Evolutionary conservation across 805 yeast species (phyloP), one percentile per base, ranked within the genome.

Genomic region (Candida mattraensis): DNA sequence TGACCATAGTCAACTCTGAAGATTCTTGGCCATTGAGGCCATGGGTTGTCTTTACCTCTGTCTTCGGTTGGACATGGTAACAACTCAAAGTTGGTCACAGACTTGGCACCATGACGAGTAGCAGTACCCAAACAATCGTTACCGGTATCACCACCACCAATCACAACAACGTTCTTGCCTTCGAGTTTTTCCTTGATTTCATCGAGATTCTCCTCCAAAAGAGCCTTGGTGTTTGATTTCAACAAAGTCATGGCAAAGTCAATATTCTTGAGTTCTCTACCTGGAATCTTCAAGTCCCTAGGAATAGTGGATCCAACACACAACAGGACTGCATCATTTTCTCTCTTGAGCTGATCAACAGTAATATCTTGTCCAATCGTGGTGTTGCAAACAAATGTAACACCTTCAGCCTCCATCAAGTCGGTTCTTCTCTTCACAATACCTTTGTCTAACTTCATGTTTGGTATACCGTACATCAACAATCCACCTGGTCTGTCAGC

Each of bases 111-210:
- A 61, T 93, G 98, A 69, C 98, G 83, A 24, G 93, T 89, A 15
- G 96, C 78, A 28, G 99, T 91, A 66, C 98, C 98, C 56, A 91
- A 75, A 77, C 98, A 91, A 73, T 91, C 99, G 61, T 91, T 91
- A 78, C 99, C 99, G 22, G 98, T 91, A 65, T 91, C 99, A 78
- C 99, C 99, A 71, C 99, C 99, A 56, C 99, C 99, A 70, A 91
- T 91, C 37, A 91, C 98, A 55, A 91, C 80, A 39, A 91, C 98
- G 47, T 85, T 72, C 73, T 91, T 93, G 51, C 93, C 98, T 44
- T 74, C 78, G 42, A 91, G 63, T 43, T 75, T 72, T 47, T 73
- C 68, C 48, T 83, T 77, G 41, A 91, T 83, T 39, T 80, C 83
- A 45, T 80, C 93, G 61, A 93, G 72, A 53, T 84, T 76, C 50